Evolutionary conservation across 2,329 filamentous ascomycete species (phyloP).

Genomic region (Alternaria atra): DNA sequence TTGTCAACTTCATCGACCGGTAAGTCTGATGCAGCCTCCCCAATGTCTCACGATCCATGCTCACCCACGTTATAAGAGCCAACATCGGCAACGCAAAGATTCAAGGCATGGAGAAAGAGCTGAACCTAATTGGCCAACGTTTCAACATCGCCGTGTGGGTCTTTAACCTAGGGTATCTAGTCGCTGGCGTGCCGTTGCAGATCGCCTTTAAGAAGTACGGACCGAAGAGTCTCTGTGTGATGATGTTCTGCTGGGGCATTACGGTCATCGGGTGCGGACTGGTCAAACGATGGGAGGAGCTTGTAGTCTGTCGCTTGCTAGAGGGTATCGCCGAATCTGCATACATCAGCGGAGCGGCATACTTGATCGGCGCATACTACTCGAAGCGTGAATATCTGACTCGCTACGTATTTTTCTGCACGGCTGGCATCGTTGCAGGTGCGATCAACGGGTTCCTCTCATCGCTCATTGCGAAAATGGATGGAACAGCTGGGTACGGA

Average conservation of each 20-base stretch:
- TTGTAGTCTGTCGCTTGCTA: constrained; percentile 41
- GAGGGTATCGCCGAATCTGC: constrained; percentile 45
- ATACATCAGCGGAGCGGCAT: constrained; percentile 40
- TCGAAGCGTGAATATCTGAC: constrained; percentile 63
- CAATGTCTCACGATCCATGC: not conserved
- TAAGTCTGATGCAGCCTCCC: not conserved
- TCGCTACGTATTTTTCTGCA: constrained; percentile 62
- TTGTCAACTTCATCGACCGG: constrained; percentile 47
- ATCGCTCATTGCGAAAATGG: constrained; percentile 51
- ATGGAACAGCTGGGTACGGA: constrained; percentile 32
- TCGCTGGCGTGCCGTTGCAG: constrained; percentile 46
- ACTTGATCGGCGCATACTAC: constrained; percentile 54
- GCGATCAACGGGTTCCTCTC: constrained; percentile 65
- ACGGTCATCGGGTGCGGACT: constrained; percentile 44
- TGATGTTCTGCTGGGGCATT: constrained; percentile 50
- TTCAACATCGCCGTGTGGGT: constrained; percentile 52
- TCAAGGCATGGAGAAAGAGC: constrained; percentile 47
- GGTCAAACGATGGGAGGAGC: constrained; percentile 37
- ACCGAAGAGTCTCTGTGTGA: constrained; percentile 43
- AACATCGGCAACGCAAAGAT: constrained; percentile 50
- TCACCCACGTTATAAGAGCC: constrained; percentile 16
- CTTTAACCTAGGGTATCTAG: constrained; percentile 51
- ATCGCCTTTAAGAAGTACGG: constrained; percentile 48
- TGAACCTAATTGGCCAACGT: constrained; percentile 45
- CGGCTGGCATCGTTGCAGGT: constrained; percentile 62